Evolutionary conservation across 2,329 filamentous ascomycete species (phyloP), one percentile per base, ranked within the genome.

Genomic region (Trichoderma harzianum): DNA sequence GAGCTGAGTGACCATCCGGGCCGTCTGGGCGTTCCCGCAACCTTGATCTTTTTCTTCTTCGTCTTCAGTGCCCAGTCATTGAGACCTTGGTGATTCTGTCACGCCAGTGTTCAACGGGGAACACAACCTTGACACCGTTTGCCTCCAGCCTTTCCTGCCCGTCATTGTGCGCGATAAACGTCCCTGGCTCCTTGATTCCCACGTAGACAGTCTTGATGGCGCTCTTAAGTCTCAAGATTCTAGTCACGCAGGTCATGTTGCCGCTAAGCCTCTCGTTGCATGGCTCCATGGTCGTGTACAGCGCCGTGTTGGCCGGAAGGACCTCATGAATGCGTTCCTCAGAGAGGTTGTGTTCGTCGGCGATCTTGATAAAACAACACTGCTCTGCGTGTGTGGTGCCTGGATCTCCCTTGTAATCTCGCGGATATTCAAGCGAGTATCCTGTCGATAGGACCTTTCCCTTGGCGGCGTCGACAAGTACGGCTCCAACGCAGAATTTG

Each of bases 61-160:
- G 58, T 10, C 58, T 61, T 61, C 32, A 61, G 57, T 61, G 58
- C 32, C 58, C 58, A 61, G 11, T 6, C 58, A 61, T 61, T 61
- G 58, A 61, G 30, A 61, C 11, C 58, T 80, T 78, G 69, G 91
- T 77, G 74, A 92, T 92, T 73, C 88, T 86, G 36, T 85, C 84
- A 75, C 36, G 72, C 75, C 71, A 74, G 43, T 77, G 75, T 64
- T 92, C 88, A 62, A 92, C 68, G 43, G 73, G 76, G 24, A 70
- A 75, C 16, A 77, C 75, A 32, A 79, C 75, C 47, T 74, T 74
- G 63, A 79, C 73, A 12, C 79, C 78, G 2, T 72, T 71, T 8
- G 57, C 71, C 51, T 78, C 75, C 0, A 79, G 73, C 11, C 73
- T 77, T 26, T 75, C 51, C 67, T 77, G 68, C 58, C 80, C 75